Conservation (phyloP, 2,329 filamentous ascomycete species). For the Fusarium drepaniforme region DNA sequence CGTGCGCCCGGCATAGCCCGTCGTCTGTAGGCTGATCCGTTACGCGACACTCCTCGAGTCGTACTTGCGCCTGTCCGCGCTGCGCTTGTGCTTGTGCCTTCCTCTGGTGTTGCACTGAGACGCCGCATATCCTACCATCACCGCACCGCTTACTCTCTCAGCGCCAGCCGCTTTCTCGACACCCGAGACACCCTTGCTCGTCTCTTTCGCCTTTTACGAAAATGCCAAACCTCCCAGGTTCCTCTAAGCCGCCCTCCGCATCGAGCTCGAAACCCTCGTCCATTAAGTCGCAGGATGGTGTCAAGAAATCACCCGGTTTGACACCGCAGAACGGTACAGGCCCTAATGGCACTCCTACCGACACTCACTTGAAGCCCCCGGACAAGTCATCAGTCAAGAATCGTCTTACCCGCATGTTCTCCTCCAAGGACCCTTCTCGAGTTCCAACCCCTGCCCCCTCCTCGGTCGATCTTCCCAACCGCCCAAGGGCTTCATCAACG, state of each 20-base stretch:
- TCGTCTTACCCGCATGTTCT: conserved; percentile 75
- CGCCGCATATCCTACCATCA: conserved; percentile 26
- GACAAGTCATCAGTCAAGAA: conserved; percentile 74
- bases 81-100: conserved; percentile 30
- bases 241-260: conserved; percentile 55
- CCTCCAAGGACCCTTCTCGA: conserved; percentile 63
- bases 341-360: conserved; percentile 42
- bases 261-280: conserved; percentile 64
- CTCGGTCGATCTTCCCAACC: conserved; percentile 49
- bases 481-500: conserved; percentile 52
- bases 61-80: conserved; percentile 29
- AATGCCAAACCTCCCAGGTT: conserved; percentile 49
- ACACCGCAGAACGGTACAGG: conserved; percentile 54
- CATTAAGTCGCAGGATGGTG: conserved; percentile 60
- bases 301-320: conserved; percentile 55
- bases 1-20: conserved; percentile 30
- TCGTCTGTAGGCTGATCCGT: conserved; percentile 33
- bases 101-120: conserved; percentile 30
- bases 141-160: conserved; percentile 13
- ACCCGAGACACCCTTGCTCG: conserved; percentile 23
- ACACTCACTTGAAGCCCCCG: conserved; percentile 42
- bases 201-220: conserved; percentile 30
- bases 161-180: conserved; percentile 9
- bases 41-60: conserved; percentile 40
- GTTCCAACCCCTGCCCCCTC: conserved; percentile 49